Base-by-base conservation (phyloP, 768 basidiomycete genomes). In the Polyporus arcularius region DNA sequence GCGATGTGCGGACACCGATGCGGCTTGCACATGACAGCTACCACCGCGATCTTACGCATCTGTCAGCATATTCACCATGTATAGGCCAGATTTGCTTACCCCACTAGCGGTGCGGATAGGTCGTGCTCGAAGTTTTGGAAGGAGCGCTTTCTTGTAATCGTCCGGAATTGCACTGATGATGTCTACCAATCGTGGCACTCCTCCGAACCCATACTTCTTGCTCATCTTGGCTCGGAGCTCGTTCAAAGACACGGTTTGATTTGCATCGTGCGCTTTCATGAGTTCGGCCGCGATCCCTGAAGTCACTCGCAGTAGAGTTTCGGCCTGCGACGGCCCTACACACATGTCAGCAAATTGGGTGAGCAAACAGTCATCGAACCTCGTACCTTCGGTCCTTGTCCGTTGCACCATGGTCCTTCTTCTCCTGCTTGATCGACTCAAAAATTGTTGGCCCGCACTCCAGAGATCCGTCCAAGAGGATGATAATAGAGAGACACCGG, bases 1-100 rank as follows among this genome's bases (percentile, higher is more conserved):
- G 97, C 97, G 57, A 99, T 98, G 77, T 99, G 97, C 4, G 97
- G 97, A 80, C 97, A 99, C 55, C 97, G 85, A 80, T 99, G 97
- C 1, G 97, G 97, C 71, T 98, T 99, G 79, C 95, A 96, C 97
- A 99, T 99, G n/a, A 99, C 96, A 9, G 97, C 97, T 14, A 99
- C 97, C 26, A 98, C 96, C 15, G 96, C 97, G 60, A 98, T 96
- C 94, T 96, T 48, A 38, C 16, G 46, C 32, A 28, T 57, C 53
- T 39, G 48, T 65, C 32, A 64, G 61, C 50, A 41, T 51, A 15
- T 18, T 31, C 53, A 55, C 40, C 15, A 32, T 1, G 7, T 14
- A 54, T 8, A 45, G 43, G 40, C 28, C 14, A 32, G 38, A 32
- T 47, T n/a, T 8, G 80, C 88, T 69, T 68, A 96, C 96, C 60